Evolutionary conservation across 148 eudicot genomes (phyloP).

Genomic region (Dianthus caryophyllus): DNA sequence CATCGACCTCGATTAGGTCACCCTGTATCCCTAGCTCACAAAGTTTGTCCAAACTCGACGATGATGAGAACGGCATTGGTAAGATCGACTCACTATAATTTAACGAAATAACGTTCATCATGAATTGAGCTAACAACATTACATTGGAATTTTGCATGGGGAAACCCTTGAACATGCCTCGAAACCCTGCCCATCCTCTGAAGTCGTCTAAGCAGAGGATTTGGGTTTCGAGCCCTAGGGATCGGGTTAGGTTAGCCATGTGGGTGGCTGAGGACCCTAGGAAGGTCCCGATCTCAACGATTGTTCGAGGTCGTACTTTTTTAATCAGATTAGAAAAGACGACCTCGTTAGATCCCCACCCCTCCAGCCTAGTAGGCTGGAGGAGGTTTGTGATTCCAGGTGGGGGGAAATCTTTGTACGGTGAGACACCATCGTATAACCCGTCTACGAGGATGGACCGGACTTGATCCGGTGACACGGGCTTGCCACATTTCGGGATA

Average conservation of each 20-base stretch:
- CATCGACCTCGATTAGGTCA: slow-evolving; percentile 8
- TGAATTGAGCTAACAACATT: background rate
- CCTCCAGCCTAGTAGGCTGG: background rate
- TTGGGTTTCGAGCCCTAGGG: slow-evolving; percentile 7
- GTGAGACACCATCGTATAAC: slow-evolving; percentile 5
- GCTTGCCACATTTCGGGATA: slow-evolving; percentile 7
- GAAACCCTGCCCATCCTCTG: slow-evolving; percentile 13
- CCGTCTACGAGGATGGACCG: background rate
- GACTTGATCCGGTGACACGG: slow-evolving; percentile 7
- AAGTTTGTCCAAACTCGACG: slow-evolving; percentile 6
- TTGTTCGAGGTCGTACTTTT: slow-evolving; percentile 8
- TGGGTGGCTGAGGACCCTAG: slow-evolving; percentile 10
- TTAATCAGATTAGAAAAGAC: slow-evolving; percentile 2
- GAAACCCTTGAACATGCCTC: slow-evolving; percentile 7
- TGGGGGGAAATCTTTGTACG: slow-evolving; percentile 11
- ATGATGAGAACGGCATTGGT: slow-evolving; percentile 1
- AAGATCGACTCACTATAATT: background rate
- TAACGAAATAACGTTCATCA: slow-evolving; percentile 1
- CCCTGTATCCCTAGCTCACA: slow-evolving; percentile 4
- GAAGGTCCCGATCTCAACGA: slow-evolving; percentile 9
- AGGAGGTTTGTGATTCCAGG: background rate
- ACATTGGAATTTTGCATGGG: slow-evolving; percentile 9
- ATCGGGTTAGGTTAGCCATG: slow-evolving; percentile 8
- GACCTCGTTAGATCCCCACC: slow-evolving; percentile 5
- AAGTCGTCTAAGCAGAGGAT: slow-evolving; percentile 13